Conservation (phyloP, 2,329 filamentous ascomycete genomes). For the Clarireedia homoeocarpa region DNA sequence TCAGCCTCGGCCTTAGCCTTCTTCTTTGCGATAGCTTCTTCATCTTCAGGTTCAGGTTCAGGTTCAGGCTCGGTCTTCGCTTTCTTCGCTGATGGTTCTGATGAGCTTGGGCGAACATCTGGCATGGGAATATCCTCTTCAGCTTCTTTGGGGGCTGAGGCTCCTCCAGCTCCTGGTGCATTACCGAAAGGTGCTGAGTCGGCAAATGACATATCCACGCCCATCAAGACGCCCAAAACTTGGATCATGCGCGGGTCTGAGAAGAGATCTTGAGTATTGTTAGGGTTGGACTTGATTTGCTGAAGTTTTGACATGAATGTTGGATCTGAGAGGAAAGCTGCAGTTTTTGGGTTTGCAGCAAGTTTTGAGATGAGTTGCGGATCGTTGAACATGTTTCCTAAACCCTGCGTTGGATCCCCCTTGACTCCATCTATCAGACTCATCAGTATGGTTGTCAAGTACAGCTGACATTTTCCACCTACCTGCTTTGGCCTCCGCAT, state of each 20-base stretch:
- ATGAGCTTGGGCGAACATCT: conserved; percentile 46
- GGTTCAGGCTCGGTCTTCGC: conserved; percentile 44
- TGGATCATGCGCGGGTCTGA: conserved; percentile 87
- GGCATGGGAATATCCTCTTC: conserved; percentile 75
- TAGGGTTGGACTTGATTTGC: conserved; percentile 71
- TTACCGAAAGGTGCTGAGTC: conserved; percentile 1
- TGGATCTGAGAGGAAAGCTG: conserved; percentile 67
- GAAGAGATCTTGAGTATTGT: conserved; percentile 71
- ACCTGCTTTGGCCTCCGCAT: conserved; percentile 56
- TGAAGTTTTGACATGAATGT: conserved; percentile 88
- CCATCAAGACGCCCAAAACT: conserved; percentile 87
- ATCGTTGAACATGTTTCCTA: conserved; percentile 93
- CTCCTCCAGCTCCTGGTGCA: conserved; percentile 7
- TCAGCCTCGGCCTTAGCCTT: conserved; percentile 91
- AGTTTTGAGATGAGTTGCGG: conserved; percentile 86
- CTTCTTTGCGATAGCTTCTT: conserved; percentile 75
- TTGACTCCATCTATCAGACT: conserved; percentile 32
- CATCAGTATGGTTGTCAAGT: conserved; percentile 12
- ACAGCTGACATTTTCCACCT: conserved; percentile 11
- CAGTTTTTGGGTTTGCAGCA: conserved; percentile 89
- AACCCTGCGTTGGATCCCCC: conserved; percentile 62
- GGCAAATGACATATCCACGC: conserved; percentile 65
- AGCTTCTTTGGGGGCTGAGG: conserved; percentile 33
- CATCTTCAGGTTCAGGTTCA: conserved; percentile 64
- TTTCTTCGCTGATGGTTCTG: conserved; percentile 41